These are phyloP conservation scores for Truncatella angustata DNA, from an alignment of 2,329 filamentous ascomycete species.

Conservation along the genomic window DNA sequence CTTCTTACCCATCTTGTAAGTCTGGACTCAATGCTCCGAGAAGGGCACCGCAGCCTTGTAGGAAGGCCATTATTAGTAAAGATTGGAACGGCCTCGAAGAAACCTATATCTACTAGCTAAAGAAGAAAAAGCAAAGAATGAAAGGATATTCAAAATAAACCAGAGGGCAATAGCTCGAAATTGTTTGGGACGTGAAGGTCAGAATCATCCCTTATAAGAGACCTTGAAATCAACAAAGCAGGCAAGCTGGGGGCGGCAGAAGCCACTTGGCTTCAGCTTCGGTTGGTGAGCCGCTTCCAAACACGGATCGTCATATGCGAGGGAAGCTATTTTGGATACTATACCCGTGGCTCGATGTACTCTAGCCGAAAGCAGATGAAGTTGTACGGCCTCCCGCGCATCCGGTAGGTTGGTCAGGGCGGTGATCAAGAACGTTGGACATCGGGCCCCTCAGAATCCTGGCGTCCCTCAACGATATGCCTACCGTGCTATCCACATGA, in stretches of 20 bases:
- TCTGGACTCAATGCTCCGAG: slow-evolving; percentile 19
- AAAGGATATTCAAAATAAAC: slow-evolving; percentile 4
- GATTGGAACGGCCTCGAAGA: slow-evolving; percentile 22
- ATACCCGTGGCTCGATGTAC: too few relatives aligned
- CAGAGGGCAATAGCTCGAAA: neutral
- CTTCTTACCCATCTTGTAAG: slow-evolving; percentile 26
- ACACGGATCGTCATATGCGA: slow-evolving; percentile 4
- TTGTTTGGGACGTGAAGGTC: too few relatives aligned
- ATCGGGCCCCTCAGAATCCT: too few relatives aligned
- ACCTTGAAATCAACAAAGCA: too few relatives aligned
- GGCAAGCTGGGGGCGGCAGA: neutral
- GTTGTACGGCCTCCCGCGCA: too few relatives aligned
- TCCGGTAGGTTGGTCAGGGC: too few relatives aligned
- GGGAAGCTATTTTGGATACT: too few relatives aligned
- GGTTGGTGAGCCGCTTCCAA: neutral
- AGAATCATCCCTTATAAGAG: too few relatives aligned
- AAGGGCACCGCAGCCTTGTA: slow-evolving; percentile 15
- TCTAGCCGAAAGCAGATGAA: too few relatives aligned
- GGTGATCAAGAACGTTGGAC: too few relatives aligned
- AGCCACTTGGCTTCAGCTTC: neutral
- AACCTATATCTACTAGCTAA: slow-evolving; percentile 13
- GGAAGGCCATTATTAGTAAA: slow-evolving; percentile 23
- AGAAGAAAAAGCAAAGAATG: neutral
- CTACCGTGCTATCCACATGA: too few relatives aligned
- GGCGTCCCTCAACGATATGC: too few relatives aligned